These are phyloP conservation scores for Priceomyces medius DNA, from an alignment of 805 yeast genomes.

Conservation along the genomic window DNA sequence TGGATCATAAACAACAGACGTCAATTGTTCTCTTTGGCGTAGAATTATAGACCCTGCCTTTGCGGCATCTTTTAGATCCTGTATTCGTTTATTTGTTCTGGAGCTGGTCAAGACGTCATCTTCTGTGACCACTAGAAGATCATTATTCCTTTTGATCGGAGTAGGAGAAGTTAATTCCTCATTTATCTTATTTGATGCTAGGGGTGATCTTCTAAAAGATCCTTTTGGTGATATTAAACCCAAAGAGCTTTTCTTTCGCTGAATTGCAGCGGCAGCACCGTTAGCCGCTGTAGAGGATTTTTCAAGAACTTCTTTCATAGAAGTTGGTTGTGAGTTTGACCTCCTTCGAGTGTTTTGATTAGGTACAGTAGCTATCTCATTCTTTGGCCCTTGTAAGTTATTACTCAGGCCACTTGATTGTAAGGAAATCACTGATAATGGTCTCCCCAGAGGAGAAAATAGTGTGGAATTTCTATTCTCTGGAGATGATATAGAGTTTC, in stretches of 20 bases:
- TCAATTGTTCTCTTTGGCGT: slow-evolving; percentile 35
- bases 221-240: slow-evolving; percentile 20
- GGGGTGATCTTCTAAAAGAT: slow-evolving; percentile 14
- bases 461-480: not conserved
- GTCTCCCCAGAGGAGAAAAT: not conserved
- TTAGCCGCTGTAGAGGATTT: slow-evolving; percentile 18
- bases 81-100: slow-evolving; percentile 39
- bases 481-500: not conserved
- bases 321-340: slow-evolving; percentile 37
- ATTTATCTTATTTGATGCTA: slow-evolving; percentile 17
- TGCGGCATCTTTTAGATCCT: slow-evolving; percentile 39
- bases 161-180: slow-evolving; percentile 12
- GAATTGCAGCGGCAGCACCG: slow-evolving; percentile 36
- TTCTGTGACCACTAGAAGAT: slow-evolving; percentile 20
- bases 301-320: slow-evolving; percentile 3
- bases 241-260: slow-evolving; percentile 10
- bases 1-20: slow-evolving; percentile 41
- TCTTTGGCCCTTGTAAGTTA: slow-evolving; percentile 1
- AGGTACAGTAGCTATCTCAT: slow-evolving; percentile 2
- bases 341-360: slow-evolving; percentile 26
- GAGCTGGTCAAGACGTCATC: not conserved
- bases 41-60: slow-evolving; percentile 37
- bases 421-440: not conserved
- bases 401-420: slow-evolving; percentile 1
- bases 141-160: slow-evolving; percentile 13